Percentiles rank a stretch among this genome's conserved stretches.
These are phyloP conservation scores for Trypanosoma cruzi DNA, from an alignment of 208 protist species.

Conservation along the genomic window DNA sequence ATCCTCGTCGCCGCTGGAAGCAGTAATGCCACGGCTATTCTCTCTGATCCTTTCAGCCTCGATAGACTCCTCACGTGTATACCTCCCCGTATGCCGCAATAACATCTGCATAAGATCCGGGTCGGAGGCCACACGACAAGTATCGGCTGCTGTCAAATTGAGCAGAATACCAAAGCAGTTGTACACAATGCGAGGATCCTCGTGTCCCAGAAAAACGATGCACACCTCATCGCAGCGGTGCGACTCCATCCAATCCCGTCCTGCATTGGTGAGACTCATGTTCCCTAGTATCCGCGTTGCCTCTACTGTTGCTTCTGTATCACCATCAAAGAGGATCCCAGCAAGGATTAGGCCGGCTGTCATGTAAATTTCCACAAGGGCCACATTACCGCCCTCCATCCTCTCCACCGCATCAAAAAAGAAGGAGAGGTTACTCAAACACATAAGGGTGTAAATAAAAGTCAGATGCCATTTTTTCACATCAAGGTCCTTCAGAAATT, in stretches of 20 bases:
- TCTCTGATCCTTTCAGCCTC: slow-evolving; percentile 37
- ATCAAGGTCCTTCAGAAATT: slow-evolving; percentile 51
- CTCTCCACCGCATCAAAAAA: slow-evolving; percentile 65
- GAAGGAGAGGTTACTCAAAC: slow-evolving; percentile 80
- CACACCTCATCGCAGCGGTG: slow-evolving; percentile 83
- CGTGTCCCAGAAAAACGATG: slow-evolving; percentile 76
- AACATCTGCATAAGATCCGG: slow-evolving; percentile 62
- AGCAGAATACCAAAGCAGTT: slow-evolving; percentile 83
- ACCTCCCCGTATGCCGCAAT: slow-evolving; percentile 70
- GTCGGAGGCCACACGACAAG: slow-evolving; percentile 68
- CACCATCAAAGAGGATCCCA: slow-evolving; percentile 69
- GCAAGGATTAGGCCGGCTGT: slow-evolving; percentile 59
- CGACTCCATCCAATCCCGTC: slow-evolving; percentile 81
- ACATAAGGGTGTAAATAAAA: slow-evolving; percentile 77
- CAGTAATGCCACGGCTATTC: not conserved
- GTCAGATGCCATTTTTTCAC: slow-evolving; percentile 37
- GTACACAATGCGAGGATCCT: slow-evolving; percentile 81
- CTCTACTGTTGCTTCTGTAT: slow-evolving; percentile 77
- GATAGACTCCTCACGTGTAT: slow-evolving; percentile 50
- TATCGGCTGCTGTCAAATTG: slow-evolving; percentile 73
- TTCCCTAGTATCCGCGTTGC: slow-evolving; percentile 77
- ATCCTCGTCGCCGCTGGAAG: slow-evolving; percentile 23
- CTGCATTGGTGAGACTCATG: slow-evolving; percentile 78
- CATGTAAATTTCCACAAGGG: slow-evolving; percentile 46
- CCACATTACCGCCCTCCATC: slow-evolving; percentile 16